These are phyloP conservation scores for Pseudopyrenochaeta lycopersici DNA, from an alignment of 2,329 filamentous ascomycete genomes.

Conservation along the genomic window DNA sequence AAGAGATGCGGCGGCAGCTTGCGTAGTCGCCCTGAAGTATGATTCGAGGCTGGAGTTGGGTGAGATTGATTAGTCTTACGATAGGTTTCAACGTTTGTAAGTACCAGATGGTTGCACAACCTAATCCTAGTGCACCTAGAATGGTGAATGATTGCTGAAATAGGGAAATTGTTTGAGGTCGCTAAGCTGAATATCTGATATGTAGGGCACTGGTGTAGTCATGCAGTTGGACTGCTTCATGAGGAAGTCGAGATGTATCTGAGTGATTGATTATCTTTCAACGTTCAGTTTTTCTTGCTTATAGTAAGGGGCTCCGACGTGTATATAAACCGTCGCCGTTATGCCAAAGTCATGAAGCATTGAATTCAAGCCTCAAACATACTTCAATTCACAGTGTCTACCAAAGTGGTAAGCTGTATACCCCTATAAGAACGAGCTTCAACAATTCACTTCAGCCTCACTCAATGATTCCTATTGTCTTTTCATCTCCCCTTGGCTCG, in stretches of 20 bases:
- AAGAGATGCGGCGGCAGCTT: neutral
- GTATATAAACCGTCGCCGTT: neutral
- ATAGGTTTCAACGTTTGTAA: neutral
- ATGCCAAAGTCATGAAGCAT: no score
- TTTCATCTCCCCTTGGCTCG: neutral
- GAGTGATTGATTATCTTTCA: neutral
- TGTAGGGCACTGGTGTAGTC: neutral
- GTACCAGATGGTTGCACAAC: neutral
- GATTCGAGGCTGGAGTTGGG: no score
- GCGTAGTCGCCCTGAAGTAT: no score
- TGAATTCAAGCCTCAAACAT: no score
- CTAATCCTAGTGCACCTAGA: neutral
- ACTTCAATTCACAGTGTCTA: no score
- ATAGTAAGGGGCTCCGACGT: neutral
- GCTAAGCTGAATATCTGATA: neutral
- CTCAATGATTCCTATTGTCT: constrained; percentile 1
- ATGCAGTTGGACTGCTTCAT: neutral
- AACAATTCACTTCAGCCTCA: neutral
- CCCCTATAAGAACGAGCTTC: no score
- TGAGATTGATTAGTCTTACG: neutral
- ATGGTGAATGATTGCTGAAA: neutral
- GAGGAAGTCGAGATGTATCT: neutral
- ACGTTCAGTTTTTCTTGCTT: neutral
- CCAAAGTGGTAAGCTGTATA: no score
- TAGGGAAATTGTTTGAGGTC: neutral